Base-by-base conservation (phyloP, 106 monocot species). In the Alisma plantagoaquatica region DNA sequence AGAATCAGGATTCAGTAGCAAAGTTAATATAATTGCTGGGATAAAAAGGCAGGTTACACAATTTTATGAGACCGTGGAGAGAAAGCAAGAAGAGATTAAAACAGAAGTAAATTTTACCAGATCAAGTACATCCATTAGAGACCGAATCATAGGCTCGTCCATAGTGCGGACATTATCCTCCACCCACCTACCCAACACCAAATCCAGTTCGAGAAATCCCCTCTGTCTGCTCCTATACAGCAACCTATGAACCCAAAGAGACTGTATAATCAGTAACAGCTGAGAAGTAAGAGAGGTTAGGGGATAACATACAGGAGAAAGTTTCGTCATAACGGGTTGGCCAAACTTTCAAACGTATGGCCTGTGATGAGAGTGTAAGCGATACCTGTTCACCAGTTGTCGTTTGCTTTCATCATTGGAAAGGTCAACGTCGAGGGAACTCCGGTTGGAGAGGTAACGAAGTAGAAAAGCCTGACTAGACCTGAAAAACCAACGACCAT, bases 121-220 rank as follows among this genome's bases (percentile, higher is more conserved):
- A 67, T 88, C 81, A 29, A 96, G 88, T 17, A 88, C 84, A 58
- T 96, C 81, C 5, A 75, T 62, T 27, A 96, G 81, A 53, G 88
- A 80, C 65, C 63, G 70, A 29, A 96, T 88, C n/a, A 63, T 60
- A 14, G 42, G 49, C 52, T 96, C 84, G 57, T 96, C 88, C 94
- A 96, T 65, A 28, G 75, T 68, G 1, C 47, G 57, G 27, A 96
- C 68, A 53, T 96, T 78, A 65, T 81, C 84, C 78, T 84, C 84
- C 4, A 96, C 88, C 88, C 94, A 96, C 14, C 66, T 89, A n/a
- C 94, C 94, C 67, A 96, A 50, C 20, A 96, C 75, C 63, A 96
- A 61, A 54, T 96, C 94, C 49, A 96, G 45, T 54, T 96, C 96
- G 47, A 89, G 73, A 60, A 84, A 96, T 11, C 96, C 96, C n/a